phyloP scores from a whole-genome alignment of 148 eudicot genomes.

The Dianthus caryophyllus region DNA sequence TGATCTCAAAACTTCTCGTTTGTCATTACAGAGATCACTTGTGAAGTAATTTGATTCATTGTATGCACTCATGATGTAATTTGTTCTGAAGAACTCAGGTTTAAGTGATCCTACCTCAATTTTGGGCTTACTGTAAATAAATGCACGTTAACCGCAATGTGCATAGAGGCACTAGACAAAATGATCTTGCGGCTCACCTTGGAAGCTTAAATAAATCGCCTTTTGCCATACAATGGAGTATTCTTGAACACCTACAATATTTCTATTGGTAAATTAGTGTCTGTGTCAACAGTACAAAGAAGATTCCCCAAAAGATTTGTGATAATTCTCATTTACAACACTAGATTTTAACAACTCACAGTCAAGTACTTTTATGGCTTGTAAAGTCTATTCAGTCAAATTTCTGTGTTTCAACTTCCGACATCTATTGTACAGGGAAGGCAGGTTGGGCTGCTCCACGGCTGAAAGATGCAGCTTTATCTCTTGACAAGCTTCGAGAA shows the following conservation, averaged over 20 bases:
- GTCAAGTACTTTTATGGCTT: not conserved
- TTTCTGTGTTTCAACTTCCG: slow-evolving; percentile 1
- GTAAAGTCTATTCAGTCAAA: not conserved
- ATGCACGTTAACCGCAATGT: no score
- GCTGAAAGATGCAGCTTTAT: slow-evolving; percentile 88
- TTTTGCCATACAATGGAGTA: no score
- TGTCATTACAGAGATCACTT: not conserved
- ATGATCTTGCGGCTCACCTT: no score
- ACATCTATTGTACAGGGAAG: slow-evolving; percentile 48
- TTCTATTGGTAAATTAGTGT: no score
- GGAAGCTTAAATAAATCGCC: no score
- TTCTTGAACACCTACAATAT: no score
- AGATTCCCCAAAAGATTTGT: not conserved
- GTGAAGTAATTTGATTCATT: not conserved
- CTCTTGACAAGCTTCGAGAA: slow-evolving; percentile 89
- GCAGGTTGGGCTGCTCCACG: slow-evolving; percentile 97
- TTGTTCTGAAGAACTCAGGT: not conserved
- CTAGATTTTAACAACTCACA: not conserved
- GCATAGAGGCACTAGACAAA: no score
- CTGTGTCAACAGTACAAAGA: not conserved
- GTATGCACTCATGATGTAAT: not conserved
- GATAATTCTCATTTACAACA: not conserved
- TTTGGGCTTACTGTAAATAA: no score
- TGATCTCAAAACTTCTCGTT: not conserved
- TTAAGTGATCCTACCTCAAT: no score